Evolutionary conservation across 2,329 filamentous ascomycete species (phyloP).

Genomic region (Monilinia aucupariae): DNA sequence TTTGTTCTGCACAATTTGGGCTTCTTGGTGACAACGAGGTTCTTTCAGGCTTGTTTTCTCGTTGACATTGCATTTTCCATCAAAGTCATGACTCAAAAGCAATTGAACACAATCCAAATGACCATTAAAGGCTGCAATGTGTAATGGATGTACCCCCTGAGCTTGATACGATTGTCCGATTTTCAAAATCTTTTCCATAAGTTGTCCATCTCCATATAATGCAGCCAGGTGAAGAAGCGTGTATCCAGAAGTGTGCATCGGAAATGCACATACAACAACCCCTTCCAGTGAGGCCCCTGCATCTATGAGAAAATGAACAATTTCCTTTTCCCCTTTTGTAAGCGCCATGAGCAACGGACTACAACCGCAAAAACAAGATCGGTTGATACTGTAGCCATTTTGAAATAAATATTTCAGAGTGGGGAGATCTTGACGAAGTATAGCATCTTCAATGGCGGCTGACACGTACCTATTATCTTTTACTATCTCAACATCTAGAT

Average conservation of each 20-base stretch:
- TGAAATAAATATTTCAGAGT: not conserved
- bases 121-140: not conserved
- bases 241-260: not conserved
- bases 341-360: conserved; percentile 1
- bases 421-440: not conserved
- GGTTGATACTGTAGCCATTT: not conserved
- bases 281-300: not conserved
- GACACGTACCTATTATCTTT: not conserved
- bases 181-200: not conserved
- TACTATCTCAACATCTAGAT: no score
- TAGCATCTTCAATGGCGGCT: not conserved
- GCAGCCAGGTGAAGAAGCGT: not conserved
- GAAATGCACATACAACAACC: not conserved
- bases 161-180: not conserved
- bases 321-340: no score
- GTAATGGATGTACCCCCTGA: not conserved
- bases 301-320: not conserved
- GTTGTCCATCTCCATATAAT: not conserved
- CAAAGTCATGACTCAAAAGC: not conserved
- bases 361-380: not conserved
- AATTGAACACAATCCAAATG: not conserved
- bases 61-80: not conserved
- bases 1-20: not conserved
- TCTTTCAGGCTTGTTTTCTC: not conserved
- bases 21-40: not conserved